Base-by-base conservation (phyloP, 2,329 filamentous ascomycete genomes). In the Ceratocystis cacaofunesta region DNA sequence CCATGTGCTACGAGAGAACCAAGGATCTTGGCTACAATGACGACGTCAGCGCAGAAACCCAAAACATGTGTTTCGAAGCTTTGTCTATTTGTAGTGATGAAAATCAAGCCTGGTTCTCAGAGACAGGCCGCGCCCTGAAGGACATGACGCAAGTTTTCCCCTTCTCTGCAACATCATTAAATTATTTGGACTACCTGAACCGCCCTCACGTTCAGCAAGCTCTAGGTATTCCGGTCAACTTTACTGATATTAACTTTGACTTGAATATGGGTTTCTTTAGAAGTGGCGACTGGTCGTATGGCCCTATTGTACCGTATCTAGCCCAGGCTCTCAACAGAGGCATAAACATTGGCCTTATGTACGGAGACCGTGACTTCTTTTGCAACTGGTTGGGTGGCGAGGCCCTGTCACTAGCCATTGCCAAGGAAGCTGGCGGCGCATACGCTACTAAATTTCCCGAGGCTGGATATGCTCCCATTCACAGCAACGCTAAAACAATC, bases 351-450 rank as follows among this genome's bases (percentile, higher is more conserved):
- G 86, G 86, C 5, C 75, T 94, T 67, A 80, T 91, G 65, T 89
- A 92, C 72, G 82, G 83, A 30, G 83, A 85, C 70, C 75, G 82
- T 68, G 83, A 86, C 72, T 85, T 82, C 70, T 80, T 83, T 68
- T 86, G 83, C 73, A 85, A 85, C 72, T 86, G 86, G 75, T 77
- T 86, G 69, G 89, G 90, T n/a, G 89, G 88, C 44, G 82, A 94
- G 74, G 85, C 86, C 1, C 79, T 89, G 52, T 88, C 86, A 2
- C 77, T 90, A 2, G 79, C 80, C 5, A 76, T 90, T 0, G 79
- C 84, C 50, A 76, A 78, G 10, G 75, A 78, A 60, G 75, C 79
- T 30, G 75, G 76, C 4, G 69, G 73, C 17, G 70, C 74, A 19
- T 84, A 87, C 68, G 74, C 78, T 0, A 73, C 75, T 1, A 74